Percentiles rank a stretch among this genome's conserved stretches.
phyloP scores from a whole-genome alignment of 1,139 yeast species.

The Yamadazyma songkhlaensis region DNA sequence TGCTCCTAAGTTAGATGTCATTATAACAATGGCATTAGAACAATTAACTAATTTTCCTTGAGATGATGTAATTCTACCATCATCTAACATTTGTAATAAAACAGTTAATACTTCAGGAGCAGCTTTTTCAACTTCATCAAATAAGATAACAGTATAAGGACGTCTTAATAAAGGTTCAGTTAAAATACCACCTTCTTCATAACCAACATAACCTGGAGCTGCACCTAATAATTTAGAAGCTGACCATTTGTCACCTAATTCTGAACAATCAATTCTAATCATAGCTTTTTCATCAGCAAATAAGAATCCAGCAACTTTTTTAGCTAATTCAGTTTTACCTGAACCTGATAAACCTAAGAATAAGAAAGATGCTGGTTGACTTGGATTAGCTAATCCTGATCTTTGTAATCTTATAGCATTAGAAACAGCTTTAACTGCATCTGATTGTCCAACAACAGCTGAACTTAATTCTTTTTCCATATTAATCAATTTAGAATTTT shows the following conservation, averaged over 20 bases:
- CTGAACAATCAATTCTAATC: slow-evolving; percentile 97
- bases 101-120: slow-evolving; percentile 96
- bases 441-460: slow-evolving; percentile 92
- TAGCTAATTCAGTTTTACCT: slow-evolving; percentile 97
- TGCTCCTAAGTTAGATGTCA: slow-evolving; percentile 98
- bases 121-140: slow-evolving; percentile 98
- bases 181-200: slow-evolving; percentile 94
- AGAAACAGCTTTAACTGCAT: slow-evolving; percentile 94
- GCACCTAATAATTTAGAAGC: slow-evolving; percentile 95
- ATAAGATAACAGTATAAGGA: slow-evolving; percentile 91
- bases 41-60: slow-evolving; percentile 93
- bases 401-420: slow-evolving; percentile 91
- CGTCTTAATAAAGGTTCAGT: slow-evolving; percentile 88
- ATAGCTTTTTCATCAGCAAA: slow-evolving; percentile 95
- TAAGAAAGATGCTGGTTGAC: slow-evolving; percentile 93
- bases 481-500: slow-evolving; percentile 84
- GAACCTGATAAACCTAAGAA: slow-evolving; percentile 96
- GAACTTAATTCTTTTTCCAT: slow-evolving; percentile 86
- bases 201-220: slow-evolving; percentile 98
- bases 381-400: slow-evolving; percentile 94
- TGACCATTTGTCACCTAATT: slow-evolving; percentile 91
- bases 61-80: slow-evolving; percentile 92
- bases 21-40: slow-evolving; percentile 85
- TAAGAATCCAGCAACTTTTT: slow-evolving; percentile 91
- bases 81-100: slow-evolving; percentile 87